A percentile compares a stretch with the other conserved stretches of the same genome.
Evolutionary conservation across 2,329 filamentous ascomycete genomes (phyloP).

Genomic region (Fusarium veterinarium): DNA sequence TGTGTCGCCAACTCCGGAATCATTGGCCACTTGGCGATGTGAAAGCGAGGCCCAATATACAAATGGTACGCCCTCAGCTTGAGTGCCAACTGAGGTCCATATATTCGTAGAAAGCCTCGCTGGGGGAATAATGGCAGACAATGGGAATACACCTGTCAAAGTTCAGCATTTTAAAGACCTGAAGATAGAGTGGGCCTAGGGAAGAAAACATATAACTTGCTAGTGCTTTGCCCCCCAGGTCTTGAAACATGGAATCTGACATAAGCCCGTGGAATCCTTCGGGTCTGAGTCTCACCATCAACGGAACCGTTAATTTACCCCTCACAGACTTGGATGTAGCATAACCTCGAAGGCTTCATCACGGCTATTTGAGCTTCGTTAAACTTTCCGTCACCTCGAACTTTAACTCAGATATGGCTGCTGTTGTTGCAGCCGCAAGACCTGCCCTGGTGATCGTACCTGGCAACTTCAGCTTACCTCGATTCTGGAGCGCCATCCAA

Average conservation of each 20-base stretch:
- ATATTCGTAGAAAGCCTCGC: too few species aligned
- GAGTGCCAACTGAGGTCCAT: too few species aligned
- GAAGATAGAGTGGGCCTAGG: background rate
- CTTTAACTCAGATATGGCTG: background rate
- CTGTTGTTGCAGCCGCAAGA: background rate
- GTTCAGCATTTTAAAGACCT: too few species aligned
- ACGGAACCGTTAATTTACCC: background rate
- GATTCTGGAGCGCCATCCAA: slow-evolving; percentile 6
- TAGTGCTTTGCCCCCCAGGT: rapidly evolving
- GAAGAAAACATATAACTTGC: background rate
- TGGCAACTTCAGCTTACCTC: slow-evolving; percentile 13
- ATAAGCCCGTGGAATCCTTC: background rate
- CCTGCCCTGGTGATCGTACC: background rate
- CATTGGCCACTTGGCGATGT: too few species aligned
- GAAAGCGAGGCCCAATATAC: too few species aligned
- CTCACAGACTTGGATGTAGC: background rate
- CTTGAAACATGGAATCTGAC: background rate
- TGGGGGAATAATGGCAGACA: too few species aligned
- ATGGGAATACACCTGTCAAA: too few species aligned
- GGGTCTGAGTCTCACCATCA: too few species aligned
- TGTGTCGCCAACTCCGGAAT: too few species aligned
- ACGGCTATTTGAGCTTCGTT: rapidly evolving
- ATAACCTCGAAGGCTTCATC: background rate
- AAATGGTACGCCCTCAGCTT: too few species aligned
- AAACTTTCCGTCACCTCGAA: too few species aligned